Evolutionary conservation across 306 rosid genomes (phyloP), one percentile per base, ranked within the genome.

Genomic region (Acacia crassicarpa): DNA sequence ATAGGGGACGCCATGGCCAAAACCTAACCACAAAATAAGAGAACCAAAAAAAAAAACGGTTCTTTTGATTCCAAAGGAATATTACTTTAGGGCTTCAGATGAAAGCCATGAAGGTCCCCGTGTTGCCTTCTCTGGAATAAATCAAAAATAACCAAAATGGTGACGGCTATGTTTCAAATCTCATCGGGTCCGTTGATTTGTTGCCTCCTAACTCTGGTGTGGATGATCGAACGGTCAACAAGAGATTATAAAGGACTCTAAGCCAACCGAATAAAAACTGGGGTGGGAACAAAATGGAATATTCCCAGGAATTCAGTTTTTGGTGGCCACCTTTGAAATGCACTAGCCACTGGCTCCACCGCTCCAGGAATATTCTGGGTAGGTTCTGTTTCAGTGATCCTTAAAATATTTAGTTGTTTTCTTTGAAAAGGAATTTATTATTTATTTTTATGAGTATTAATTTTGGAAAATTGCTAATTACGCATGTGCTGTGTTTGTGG

Each of bases 21-120:
- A 68, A 69, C 74, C 54, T 69, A 4, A 40, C 32, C 7, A 9
- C 3, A 7, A 41, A 14, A 16, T 0, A 65, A 9, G 3, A 17
- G 65, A 22, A 58, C 22, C 8, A 16, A 0, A 66, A 45, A 46
- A 1, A 8, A 32, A 32, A 1, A 8, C 2, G 23, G 14, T 68
- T 51, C 46, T 51, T 62, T 41, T 67, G 62, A 85, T 68, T 83
- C 82, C 77, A 78, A 80, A 35, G 85, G 88, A 87, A 90, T 88
- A 91, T 88, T 87, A 81, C 82, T 1, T 33, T 0, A 4, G 67
- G 35, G 67, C 17, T 59, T 11, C 20, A 20, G 78, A 41, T 45
- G 63, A 22, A 62, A 15, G 43, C 22, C 46, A 22, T 48, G 43
- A 10, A 74, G 14, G 7, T 35, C 0, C 56, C 23, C 6, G 5